Evolutionary conservation across 495 filamentous ascomycete species (phyloP).

Genomic region (Penicillium antarcticum): DNA sequence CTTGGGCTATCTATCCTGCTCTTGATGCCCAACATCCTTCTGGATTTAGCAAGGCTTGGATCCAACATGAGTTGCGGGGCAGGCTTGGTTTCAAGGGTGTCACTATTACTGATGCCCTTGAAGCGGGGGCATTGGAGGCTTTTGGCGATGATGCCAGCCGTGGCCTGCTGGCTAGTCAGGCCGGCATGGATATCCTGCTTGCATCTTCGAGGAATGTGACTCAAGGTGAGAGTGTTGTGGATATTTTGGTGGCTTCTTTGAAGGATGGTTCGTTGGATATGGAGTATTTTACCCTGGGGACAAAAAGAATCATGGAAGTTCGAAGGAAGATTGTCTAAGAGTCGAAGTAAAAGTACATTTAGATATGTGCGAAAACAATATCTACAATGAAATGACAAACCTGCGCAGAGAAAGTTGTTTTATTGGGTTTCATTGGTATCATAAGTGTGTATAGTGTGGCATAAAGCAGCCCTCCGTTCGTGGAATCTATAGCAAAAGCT

Average conservation of each 20-base stretch:
- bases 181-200: conserved; percentile 33
- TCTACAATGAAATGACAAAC: too few relatives aligned
- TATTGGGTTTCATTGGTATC: neutral
- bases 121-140: conserved; percentile 26
- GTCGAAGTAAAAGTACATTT: neutral
- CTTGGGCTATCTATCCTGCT: conserved; percentile 34
- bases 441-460: too few relatives aligned
- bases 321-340: conserved; percentile 14
- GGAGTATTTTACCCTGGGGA: conserved; percentile 13
- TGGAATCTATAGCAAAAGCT: too few relatives aligned
- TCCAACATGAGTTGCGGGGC: conserved; percentile 25
- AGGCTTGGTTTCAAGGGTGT: conserved; percentile 31
- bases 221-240: conserved; percentile 25
- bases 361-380: too few relatives aligned
- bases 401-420: too few relatives aligned
- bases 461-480: too few relatives aligned
- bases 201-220: conserved; percentile 27
- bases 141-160: conserved; percentile 25
- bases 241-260: conserved; percentile 23
- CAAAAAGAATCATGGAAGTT: conserved; percentile 19
- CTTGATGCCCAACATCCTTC: conserved; percentile 27
- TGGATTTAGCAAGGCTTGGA: conserved; percentile 28
- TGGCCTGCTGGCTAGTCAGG: conserved; percentile 22
- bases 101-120: conserved; percentile 34
- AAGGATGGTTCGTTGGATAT: conserved; percentile 14